Conservation (phyloP, 164 flowering plant species). For the Stephania cephalantha region DNA sequence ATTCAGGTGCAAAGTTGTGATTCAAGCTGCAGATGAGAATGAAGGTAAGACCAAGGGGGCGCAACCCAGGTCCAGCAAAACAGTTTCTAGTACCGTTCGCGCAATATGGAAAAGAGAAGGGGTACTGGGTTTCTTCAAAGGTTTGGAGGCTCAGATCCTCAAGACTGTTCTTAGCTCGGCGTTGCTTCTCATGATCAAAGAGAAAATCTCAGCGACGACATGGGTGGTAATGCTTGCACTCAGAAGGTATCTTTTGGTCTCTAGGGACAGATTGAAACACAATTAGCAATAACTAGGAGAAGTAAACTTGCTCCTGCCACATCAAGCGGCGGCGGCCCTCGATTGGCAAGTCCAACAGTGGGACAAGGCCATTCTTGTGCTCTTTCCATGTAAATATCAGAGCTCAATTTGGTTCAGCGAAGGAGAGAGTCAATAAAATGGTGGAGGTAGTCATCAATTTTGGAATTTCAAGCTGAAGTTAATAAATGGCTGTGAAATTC, state of each 20-base stretch:
- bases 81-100: slow-evolving; percentile 32
- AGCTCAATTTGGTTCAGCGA: not conserved
- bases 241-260: slow-evolving; percentile 31
- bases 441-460: not conserved
- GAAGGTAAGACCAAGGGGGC: slow-evolving; percentile 29
- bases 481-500: not conserved
- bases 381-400: not conserved
- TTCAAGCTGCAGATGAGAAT: slow-evolving; percentile 64
- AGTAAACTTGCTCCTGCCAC: not conserved
- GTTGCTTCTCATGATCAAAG: slow-evolving; percentile 75
- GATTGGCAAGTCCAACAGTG: not conserved
- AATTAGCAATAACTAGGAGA: slow-evolving; percentile 4
- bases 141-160: slow-evolving; percentile 61
- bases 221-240: slow-evolving; percentile 67
- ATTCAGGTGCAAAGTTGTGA: slow-evolving; percentile 75
- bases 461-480: not conserved
- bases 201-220: slow-evolving; percentile 64
- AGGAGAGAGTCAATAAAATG: not conserved
- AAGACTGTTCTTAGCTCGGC: slow-evolving; percentile 78
- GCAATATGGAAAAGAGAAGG: slow-evolving; percentile 70
- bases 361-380: not conserved
- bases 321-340: not conserved
- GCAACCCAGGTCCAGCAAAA: slow-evolving; percentile 23
- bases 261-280: slow-evolving; percentile 33
- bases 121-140: slow-evolving; percentile 60